phyloP scores from a whole-genome alignment of 2,329 filamentous ascomycete genomes.

The Cordyceps cicadae region DNA sequence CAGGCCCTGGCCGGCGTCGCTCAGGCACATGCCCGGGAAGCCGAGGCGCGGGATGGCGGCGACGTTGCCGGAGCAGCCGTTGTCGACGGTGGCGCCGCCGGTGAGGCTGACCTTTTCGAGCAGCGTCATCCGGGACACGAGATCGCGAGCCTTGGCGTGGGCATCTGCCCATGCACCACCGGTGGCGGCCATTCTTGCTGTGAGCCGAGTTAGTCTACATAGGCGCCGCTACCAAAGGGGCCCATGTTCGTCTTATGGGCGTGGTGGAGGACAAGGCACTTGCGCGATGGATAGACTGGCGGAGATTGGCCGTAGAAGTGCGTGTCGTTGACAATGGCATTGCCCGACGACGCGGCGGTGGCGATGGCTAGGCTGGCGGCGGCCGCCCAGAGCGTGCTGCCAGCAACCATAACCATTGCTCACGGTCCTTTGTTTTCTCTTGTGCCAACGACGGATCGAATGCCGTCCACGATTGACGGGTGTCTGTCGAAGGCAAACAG shows the following conservation, averaged over 20 bases:
- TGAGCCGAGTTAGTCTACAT: not conserved
- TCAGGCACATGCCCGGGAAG: conserved; percentile 38
- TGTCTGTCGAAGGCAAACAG: not conserved
- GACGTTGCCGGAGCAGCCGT: conserved; percentile 40
- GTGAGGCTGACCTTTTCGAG: conserved; percentile 74
- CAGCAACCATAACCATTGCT: conserved; percentile 10
- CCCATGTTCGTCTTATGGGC: no score
- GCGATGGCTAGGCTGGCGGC: conserved; percentile 4
- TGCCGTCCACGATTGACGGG: not conserved
- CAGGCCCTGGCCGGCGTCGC: conserved; percentile 37
- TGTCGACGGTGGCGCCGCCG: conserved; percentile 50
- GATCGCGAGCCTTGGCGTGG: conserved; percentile 55
- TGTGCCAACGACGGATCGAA: not conserved
- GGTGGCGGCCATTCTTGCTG: conserved; percentile 47
- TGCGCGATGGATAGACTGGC: conserved; percentile 44
- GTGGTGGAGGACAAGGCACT: conserved; percentile 15
- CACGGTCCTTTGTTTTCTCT: not conserved
- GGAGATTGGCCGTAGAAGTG: conserved; percentile 44
- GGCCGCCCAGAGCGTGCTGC: not conserved
- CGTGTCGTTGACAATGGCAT: conserved; percentile 30
- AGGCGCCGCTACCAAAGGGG: not conserved
- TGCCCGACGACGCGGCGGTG: conserved; percentile 5
- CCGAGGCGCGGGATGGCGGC: conserved; percentile 28
- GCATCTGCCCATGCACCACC: conserved; percentile 61
- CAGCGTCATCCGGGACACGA: conserved; percentile 66